Evolutionary conservation across 768 basidiomycete genomes (phyloP).

Genomic region (Boletellus emodensis): DNA sequence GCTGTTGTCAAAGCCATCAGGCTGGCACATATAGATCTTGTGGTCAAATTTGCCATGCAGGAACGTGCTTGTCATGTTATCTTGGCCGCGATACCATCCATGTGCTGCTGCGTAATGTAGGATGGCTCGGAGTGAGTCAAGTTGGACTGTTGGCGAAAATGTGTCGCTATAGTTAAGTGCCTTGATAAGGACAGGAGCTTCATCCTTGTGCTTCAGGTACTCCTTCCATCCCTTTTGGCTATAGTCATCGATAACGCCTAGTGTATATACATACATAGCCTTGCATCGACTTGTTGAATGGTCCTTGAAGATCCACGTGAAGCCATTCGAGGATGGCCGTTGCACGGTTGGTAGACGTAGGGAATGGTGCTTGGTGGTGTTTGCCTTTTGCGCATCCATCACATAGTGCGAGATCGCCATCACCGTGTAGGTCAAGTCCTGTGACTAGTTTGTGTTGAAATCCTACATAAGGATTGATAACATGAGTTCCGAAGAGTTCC

Average conservation of each 20-base stretch:
- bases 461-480: too few species aligned
- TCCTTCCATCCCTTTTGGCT: slow-evolving; percentile 12
- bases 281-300: slow-evolving; percentile 1
- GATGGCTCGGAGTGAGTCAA: slow-evolving; percentile 22
- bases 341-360: neutral
- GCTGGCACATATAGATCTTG: slow-evolving; percentile 39
- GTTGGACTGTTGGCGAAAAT: slow-evolving; percentile 23
- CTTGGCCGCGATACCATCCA: slow-evolving; percentile 6
- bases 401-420: neutral
- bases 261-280: slow-evolving; percentile 6
- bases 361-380: slow-evolving; percentile 10
- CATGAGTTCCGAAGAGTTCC: too few species aligned
- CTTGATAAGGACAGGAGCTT: neutral
- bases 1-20: slow-evolving; percentile 29
- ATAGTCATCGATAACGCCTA: slow-evolving; percentile 4
- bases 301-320: neutral
- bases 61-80: too few species aligned
- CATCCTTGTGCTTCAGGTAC: slow-evolving; percentile 5
- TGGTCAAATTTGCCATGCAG: too few species aligned
- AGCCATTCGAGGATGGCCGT: neutral
- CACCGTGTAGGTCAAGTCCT: slow-evolving; percentile 4
- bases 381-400: slow-evolving; percentile 9
- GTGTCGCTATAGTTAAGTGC: slow-evolving; percentile 32
- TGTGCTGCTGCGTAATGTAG: slow-evolving; percentile 13
- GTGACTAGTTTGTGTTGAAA: slow-evolving; percentile 8